Evolutionary conservation across 352 stramenopile species (phyloP).

Genomic region (Blastocystis sp.): DNA sequence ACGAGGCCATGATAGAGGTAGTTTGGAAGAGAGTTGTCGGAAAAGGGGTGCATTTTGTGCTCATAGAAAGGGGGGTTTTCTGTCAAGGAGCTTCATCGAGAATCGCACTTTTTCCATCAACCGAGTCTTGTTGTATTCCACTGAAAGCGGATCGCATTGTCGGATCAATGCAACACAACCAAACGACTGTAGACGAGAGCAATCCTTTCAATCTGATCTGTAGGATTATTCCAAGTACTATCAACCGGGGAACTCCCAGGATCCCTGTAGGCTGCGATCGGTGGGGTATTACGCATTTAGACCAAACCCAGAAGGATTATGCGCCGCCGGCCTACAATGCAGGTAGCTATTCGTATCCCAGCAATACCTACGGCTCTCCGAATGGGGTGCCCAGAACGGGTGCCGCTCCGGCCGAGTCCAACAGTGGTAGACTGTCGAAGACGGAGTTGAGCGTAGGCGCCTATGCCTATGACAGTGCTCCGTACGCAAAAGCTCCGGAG

Average conservation of each 20-base stretch:
- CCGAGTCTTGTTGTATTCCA: too few relatives aligned
- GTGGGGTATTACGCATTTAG: neutral
- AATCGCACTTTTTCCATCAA: too few relatives aligned
- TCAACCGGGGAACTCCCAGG: neutral
- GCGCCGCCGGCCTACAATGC: neutral
- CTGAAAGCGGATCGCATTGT: neutral
- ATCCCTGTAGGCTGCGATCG: neutral
- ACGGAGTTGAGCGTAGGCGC: neutral
- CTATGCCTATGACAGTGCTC: neutral
- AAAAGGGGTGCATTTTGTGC: too few relatives aligned
- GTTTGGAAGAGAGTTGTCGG: neutral
- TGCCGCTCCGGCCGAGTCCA: neutral
- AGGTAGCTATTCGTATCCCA: conserved; percentile 18
- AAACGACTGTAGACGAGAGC: neutral
- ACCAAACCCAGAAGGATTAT: conserved; percentile 52
- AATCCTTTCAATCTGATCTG: neutral
- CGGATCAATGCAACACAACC: neutral
- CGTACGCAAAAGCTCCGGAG: conserved; percentile 1
- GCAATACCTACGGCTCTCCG: neutral
- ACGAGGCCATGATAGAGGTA: neutral
- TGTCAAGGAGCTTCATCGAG: too few relatives aligned
- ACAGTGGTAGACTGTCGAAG: neutral
- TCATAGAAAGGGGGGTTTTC: too few relatives aligned
- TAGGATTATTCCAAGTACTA: conserved; percentile 65
- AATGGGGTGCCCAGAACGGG: neutral